phyloP scores from a whole-genome alignment of 2,329 filamentous ascomycete species.

The Penicillium digitatum region DNA sequence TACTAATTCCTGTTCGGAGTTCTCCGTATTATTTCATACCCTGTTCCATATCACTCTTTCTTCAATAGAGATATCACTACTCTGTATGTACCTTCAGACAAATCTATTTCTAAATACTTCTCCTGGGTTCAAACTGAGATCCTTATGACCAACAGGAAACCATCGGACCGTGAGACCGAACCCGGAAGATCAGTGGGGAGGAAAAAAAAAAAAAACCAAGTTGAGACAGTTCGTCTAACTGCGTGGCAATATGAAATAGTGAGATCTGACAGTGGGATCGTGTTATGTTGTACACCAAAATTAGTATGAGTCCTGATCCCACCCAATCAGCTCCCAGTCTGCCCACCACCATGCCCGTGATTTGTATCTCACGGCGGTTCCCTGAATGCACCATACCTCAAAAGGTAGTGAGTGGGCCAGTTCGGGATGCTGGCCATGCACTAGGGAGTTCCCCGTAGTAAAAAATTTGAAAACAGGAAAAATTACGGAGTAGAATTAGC shows the following conservation, averaged over 20 bases:
- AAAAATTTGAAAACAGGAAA: background rate
- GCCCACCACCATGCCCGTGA: background rate
- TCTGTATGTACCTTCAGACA: too few relatives aligned
- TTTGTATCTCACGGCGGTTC: background rate
- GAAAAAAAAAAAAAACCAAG: background rate
- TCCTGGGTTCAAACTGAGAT: conserved; percentile 1
- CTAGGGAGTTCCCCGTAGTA: background rate
- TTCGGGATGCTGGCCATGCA: conserved; percentile 2
- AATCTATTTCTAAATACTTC: background rate
- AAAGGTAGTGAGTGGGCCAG: background rate
- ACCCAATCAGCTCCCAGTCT: conserved; percentile 10
- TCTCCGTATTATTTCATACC: background rate
- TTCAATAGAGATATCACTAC: too few relatives aligned
- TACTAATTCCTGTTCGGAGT: too few relatives aligned
- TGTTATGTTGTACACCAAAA: conserved; percentile 3
- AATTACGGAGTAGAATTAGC: too few relatives aligned
- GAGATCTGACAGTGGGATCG: conserved; percentile 23
- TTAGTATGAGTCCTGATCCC: conserved; percentile 5
- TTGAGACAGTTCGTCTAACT: background rate
- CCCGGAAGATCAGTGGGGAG: conserved; percentile 2
- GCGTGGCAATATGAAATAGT: conserved; percentile 16
- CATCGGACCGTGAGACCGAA: background rate
- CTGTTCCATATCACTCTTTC: background rate
- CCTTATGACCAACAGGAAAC: background rate
- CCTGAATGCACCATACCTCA: background rate